Evolutionary conservation across 805 yeast genomes (phyloP).

Genomic region (Nematodospora valgi): DNA sequence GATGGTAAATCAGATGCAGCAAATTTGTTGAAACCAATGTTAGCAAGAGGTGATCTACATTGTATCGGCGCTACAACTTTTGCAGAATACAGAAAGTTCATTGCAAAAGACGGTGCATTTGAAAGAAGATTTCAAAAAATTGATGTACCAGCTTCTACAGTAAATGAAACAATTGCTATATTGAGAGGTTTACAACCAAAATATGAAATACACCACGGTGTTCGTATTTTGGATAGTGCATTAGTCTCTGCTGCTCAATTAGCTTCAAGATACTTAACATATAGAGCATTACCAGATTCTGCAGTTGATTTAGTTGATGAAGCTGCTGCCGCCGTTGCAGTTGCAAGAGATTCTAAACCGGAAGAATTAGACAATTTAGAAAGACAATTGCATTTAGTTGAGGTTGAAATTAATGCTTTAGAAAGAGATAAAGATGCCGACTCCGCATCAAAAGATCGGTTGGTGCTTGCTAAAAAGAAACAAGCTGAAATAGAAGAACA

Average conservation of each 20-base stretch:
- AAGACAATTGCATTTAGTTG: slow-evolving; percentile 85
- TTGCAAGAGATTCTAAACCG: slow-evolving; percentile 96
- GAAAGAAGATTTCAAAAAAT: slow-evolving; percentile 98
- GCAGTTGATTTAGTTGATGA: slow-evolving; percentile 97
- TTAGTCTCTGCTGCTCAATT: slow-evolving; percentile 90
- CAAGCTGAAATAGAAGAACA: slow-evolving; percentile 84
- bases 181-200: slow-evolving; percentile 93
- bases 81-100: slow-evolving; percentile 86
- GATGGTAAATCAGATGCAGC: slow-evolving; percentile 98
- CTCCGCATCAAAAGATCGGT: slow-evolving; percentile 78
- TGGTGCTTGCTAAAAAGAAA: slow-evolving; percentile 71
- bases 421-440: slow-evolving; percentile 93
- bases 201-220: slow-evolving; percentile 97
- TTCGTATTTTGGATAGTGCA: slow-evolving; percentile 91
- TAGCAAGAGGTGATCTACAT: slow-evolving; percentile 93
- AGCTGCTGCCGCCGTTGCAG: slow-evolving; percentile 95
- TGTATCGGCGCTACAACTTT: slow-evolving; percentile 98
- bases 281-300: slow-evolving; percentile 93
- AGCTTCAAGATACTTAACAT: slow-evolving; percentile 91
- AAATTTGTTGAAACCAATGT: slow-evolving; percentile 91
- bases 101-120: slow-evolving; percentile 97
- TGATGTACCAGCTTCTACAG: slow-evolving; percentile 91
- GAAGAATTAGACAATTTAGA: slow-evolving; percentile 93
- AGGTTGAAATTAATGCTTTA: slow-evolving; percentile 94
- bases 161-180: slow-evolving; percentile 91